Evolutionary conservation across 169 alveolate genomes (phyloP), one percentile per base, ranked within the genome.

Genomic region (Plasmodium ovale): DNA sequence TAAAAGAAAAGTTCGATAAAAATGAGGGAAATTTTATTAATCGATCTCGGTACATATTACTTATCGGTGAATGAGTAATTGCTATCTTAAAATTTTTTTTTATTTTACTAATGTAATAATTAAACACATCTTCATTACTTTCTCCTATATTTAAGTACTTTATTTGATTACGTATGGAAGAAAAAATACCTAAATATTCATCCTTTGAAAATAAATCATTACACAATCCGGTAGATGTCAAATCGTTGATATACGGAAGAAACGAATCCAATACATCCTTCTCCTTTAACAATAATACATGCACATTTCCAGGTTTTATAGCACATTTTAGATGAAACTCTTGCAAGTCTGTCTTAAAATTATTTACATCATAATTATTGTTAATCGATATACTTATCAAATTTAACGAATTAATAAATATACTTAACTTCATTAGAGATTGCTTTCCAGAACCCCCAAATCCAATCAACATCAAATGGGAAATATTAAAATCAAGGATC

Each of bases 401-500:
- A 93, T 67, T 97, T 98, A 89, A 92, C 94, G 59, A 94, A 97
- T 12, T 84, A 87, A 98, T 96, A 92, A 97, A 98, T 56, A 97
- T 90, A 16, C 99, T 96, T 49, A 98, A 95, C 88, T 97, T 94
- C 21, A 98, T 92, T 23, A 98, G 96, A 27, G 98, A 94, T 92
- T 97, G 97, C 85, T 97, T 98, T 39, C 99, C 99, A 27, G 99
- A 97, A 87, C 99, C 99, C 4, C 99, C 99, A 19, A 97, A 98
- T 27, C 99, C 99, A 58, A 98, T 97, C 14, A 98, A 94, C 77
- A 98, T 94, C 25, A 99, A 98, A 88, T 97, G 97, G 27, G 99
- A 98, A 25, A 97, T 96, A 39, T 98, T 98, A 64, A 94, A 92
- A 73, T 96, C 98, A 37, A 97, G 87, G 70, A 98, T 96, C 72